These are phyloP conservation scores for Sclerotinia borealis DNA, from an alignment of 2,329 filamentous ascomycete species.

Conservation along the genomic window DNA sequence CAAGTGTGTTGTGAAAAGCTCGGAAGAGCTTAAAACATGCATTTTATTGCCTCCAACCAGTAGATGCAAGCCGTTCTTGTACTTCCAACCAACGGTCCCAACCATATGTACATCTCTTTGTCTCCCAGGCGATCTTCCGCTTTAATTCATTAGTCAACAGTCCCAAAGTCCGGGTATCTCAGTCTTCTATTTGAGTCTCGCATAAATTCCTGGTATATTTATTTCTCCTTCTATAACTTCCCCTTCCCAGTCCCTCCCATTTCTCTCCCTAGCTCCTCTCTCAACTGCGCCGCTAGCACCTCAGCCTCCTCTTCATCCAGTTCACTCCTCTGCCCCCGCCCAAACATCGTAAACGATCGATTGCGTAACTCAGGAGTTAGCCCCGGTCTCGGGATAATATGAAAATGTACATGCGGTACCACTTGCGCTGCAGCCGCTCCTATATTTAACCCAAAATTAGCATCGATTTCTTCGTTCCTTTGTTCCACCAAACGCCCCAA, in stretches of 20 bases:
- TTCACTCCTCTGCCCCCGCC: constrained; percentile 64
- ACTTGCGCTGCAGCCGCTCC: constrained; percentile 83
- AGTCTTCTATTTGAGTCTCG: neutral
- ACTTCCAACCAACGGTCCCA: too few species aligned
- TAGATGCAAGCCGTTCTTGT: neutral
- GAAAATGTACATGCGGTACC: constrained; percentile 90
- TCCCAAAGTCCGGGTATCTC: neutral
- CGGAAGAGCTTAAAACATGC: neutral
- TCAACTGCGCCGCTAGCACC: constrained; percentile 50
- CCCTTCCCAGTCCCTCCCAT: constrained; percentile 35
- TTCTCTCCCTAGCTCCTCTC: constrained; percentile 41
- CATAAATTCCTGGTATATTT: neutral
- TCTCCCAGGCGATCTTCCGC: neutral
- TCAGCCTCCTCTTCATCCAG: constrained; percentile 69
- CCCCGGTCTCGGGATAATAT: constrained; percentile 81
- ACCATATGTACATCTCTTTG: neutral
- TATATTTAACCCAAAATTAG: constrained; percentile 27
- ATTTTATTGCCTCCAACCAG: neutral
- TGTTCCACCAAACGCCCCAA: neutral
- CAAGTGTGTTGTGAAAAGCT: neutral
- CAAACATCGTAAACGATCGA: constrained; percentile 73
- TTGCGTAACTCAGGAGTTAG: constrained; percentile 45
- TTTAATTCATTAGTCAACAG: neutral
- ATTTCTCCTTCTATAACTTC: constrained; percentile 20
- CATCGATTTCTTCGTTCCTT: neutral